phyloP scores from a whole-genome alignment of 805 yeast species.

The Torulaspora microellipsoides region DNA sequence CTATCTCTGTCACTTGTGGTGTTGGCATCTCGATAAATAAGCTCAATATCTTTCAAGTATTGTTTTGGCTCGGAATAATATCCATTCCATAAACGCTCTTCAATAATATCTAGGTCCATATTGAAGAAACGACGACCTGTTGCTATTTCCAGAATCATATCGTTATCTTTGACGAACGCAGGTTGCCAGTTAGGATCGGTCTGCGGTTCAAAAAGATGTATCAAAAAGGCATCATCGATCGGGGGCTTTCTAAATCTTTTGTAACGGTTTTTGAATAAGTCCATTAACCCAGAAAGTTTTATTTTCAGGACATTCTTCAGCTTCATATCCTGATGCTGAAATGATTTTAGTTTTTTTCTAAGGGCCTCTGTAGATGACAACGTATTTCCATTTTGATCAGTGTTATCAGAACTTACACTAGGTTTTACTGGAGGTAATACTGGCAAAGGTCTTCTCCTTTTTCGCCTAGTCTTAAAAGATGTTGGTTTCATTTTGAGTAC shows the following conservation, averaged over 20 bases:
- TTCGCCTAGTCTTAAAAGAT: constrained; percentile 61
- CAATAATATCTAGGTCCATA: constrained; percentile 91
- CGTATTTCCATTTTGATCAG: constrained; percentile 28
- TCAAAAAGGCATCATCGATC: constrained; percentile 68
- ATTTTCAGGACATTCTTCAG: constrained; percentile 81
- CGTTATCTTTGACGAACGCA: constrained; percentile 50
- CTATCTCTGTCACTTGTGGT: constrained; percentile 81
- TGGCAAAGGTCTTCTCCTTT: constrained; percentile 40
- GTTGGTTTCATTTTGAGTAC: constrained; percentile 64
- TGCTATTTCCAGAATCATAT: constrained; percentile 74
- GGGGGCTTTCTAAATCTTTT: constrained; percentile 88
- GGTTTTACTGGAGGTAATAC: constrained; percentile 37
- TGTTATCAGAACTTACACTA: constrained; percentile 7
- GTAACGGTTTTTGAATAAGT: constrained; percentile 77
- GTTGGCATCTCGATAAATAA: constrained; percentile 75
- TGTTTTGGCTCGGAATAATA: constrained; percentile 90
- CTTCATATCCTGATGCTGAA: constrained; percentile 64
- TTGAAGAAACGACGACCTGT: constrained; percentile 73
- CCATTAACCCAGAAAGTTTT: constrained; percentile 84
- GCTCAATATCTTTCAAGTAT: constrained; percentile 75
- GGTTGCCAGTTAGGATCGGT: constrained; percentile 37
- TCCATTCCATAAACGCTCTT: constrained; percentile 96
- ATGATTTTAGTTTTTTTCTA: constrained; percentile 43
- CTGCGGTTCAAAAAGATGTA: constrained; percentile 71
- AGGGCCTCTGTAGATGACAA: constrained; percentile 34